Conservation (phyloP, 306 rosid genomes). For the Fragaria ananassa region DNA sequence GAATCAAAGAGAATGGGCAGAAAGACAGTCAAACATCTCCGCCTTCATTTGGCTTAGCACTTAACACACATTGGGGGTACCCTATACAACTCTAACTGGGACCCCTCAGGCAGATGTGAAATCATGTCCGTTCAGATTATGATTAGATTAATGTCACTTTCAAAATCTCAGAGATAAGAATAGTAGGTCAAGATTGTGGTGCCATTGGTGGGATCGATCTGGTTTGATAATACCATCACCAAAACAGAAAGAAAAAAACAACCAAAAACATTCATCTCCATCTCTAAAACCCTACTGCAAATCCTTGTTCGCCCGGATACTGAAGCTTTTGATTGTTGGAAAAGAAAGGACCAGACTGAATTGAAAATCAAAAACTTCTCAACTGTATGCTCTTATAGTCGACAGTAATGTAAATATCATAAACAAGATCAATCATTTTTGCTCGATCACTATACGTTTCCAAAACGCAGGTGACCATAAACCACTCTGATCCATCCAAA, state of each 20-base stretch:
- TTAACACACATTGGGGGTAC: not conserved
- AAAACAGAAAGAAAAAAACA: not conserved
- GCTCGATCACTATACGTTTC: not conserved
- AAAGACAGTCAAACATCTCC: not conserved
- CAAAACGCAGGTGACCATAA: not conserved
- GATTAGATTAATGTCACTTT: not conserved
- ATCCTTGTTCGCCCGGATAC: not conserved
- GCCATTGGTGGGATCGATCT: not conserved
- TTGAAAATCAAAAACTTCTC: not conserved
- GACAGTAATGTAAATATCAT: not conserved
- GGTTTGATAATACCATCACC: not conserved
- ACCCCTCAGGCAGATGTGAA: not conserved
- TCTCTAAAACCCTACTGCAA: not conserved
- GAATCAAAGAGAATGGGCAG: not conserved
- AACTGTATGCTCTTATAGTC: not conserved
- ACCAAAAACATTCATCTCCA: not conserved
- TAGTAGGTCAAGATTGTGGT: not conserved
- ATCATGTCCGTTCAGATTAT: not conserved
- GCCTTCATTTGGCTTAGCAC: not conserved
- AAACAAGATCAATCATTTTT: slow-evolving; percentile 1
- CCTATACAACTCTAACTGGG: not conserved
- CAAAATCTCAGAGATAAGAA: not conserved
- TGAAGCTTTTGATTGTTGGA: not conserved
- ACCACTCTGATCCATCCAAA: not conserved
- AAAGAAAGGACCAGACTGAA: not conserved